Evolutionary conservation across 192 early-diverging fungal genomes (phyloP), one percentile per base, ranked within the genome.

Genomic region (Lobosporangium transversale): DNA sequence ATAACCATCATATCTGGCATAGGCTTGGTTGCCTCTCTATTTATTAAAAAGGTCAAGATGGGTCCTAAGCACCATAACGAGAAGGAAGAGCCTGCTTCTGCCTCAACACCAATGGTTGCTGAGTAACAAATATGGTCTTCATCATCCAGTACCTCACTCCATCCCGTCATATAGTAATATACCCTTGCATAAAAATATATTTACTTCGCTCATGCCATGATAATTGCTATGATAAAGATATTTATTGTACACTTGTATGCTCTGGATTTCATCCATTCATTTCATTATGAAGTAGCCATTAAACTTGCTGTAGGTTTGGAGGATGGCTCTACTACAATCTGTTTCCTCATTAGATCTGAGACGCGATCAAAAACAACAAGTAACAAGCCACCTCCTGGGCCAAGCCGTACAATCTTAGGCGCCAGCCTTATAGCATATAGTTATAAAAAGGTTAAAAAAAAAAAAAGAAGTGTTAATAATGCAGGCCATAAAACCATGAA

Each of bases 391-490:
- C 89, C 89, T 53, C 90, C 95, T 23, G 94, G 94, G 14, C 95
- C 95, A 11, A 97, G 81, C 79, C 95, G 86, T 26, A 96, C 84
- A 31, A 96, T 89, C 75, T 96, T 97, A 23, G 95, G 94, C 12
- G 91, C 79, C 66, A 96, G 35, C 27, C 68, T 71, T 55, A 23
- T 47, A 24, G 24, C 11, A 14, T 8, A 53, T 21, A 33, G 6
- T 20, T 23, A 21, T 36, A 50, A 33, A n/a, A 33, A 20, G 42
- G 3, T 10, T 50, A 2, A 11, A 48, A 61, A 14, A 9, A 31
- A 62, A 1, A 5, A 15, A 36, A 20, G 10, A 23, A 54, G 31
- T n/a, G n/a, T n/a, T n/a, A n/a, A n/a, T n/a, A n/a, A n/a, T n/a
- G n/a, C n/a, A n/a, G n/a, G n/a, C n/a, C n/a, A n/a, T n/a, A n/a